Evolutionary conservation across 768 basidiomycete species (phyloP), one percentile per base, ranked within the genome.

Genomic region (Russula lepida): DNA sequence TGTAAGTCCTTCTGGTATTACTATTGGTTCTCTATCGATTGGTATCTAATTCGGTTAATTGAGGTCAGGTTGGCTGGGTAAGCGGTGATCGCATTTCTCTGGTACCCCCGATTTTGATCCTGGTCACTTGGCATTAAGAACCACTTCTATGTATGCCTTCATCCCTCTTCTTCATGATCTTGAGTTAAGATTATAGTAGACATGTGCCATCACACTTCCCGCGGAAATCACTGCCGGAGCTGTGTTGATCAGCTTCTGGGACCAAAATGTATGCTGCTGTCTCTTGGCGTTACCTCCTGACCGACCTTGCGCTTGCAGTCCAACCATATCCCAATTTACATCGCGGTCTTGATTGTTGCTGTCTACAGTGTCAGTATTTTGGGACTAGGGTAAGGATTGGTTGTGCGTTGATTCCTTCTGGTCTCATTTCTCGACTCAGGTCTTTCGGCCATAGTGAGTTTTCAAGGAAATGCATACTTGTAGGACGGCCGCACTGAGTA

Each of bases 21-120:
- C 41, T 21, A 27, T 6, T 27, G n/a, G 25, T 28, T 44, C 19
- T 21, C 15, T 15, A 0, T 23, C 46, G 39, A 46, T 21, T 23
- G 6, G 21, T 39, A 44, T 27, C 30, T 48, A 28, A 27, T 25
- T 30, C n/a, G 15, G 25, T 33, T 12, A 17, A 46, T 32, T 8
- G 27, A 1, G 25, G 23, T n/a, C 50, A 66, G 65, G 65, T 66
- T 37, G 65, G 65, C 49, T 66, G 65, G 65, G 65, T 66, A 37
- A 39, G 65, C 25, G 12, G 19, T 15, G 27, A 25, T 47, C 27
- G n/a, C 19, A 12, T 33, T 33, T 39, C 30, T 51, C 25, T 21
- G 23, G 21, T 43, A 27, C 23, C 5, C 6, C 6, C n/a, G 7
- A 27, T 47, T 23, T 30, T 65, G 25, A 56, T 49, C 54, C 19